These are phyloP conservation scores for Amanita phalloides DNA, from an alignment of 768 basidiomycete species.

Conservation along the genomic window DNA sequence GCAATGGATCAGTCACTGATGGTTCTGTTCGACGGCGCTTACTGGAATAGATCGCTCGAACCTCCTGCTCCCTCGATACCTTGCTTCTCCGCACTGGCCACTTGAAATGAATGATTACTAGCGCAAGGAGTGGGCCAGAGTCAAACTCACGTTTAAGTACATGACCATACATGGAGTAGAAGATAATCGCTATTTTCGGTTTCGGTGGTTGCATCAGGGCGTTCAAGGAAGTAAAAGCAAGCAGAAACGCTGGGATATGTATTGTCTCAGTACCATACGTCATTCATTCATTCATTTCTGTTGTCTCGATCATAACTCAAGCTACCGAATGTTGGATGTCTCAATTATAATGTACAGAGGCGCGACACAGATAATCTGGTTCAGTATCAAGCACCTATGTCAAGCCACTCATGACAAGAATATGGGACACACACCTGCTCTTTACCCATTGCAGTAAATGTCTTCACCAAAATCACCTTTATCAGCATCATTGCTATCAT, in stretches of 20 bases:
- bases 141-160: slow-evolving; percentile 32
- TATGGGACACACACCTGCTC: too few species aligned
- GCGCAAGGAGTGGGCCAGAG: neutral
- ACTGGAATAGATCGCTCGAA: slow-evolving; percentile 30
- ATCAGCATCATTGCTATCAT: too few species aligned
- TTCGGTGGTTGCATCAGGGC: neutral
- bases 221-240: neutral
- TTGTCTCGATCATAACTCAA: too few species aligned
- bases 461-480: too few species aligned
- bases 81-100: slow-evolving; percentile 27
- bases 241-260: neutral
- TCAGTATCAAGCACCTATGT: too few species aligned
- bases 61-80: slow-evolving; percentile 29
- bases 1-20: neutral
- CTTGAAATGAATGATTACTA: slow-evolving; percentile 17
- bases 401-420: too few species aligned
- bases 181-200: slow-evolving; percentile 36
- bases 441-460: too few species aligned
- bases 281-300: neutral
- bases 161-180: slow-evolving; percentile 51
- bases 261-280: neutral
- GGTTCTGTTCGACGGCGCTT: slow-evolving; percentile 5
- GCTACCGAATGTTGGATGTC: neutral
- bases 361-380: too few species aligned
- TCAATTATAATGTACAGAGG: neutral